Base-by-base conservation (phyloP, 768 basidiomycete genomes). In the Mycena pura region DNA sequence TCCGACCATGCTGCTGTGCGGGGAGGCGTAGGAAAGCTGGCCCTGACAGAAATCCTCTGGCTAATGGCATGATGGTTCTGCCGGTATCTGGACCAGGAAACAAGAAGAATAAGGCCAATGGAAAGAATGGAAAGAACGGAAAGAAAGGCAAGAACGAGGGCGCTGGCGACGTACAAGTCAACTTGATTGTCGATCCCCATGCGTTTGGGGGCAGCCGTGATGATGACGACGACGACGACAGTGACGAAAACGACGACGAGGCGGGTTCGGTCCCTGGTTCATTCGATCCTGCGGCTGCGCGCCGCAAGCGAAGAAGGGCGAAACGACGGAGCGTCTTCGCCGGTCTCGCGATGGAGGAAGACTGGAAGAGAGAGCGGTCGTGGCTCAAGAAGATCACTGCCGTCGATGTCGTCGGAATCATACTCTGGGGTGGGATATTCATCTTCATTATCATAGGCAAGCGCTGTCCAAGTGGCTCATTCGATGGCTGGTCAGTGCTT, bases 181-280 rank as follows among this genome's bases (percentile, higher is more conserved):
- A 91, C 71, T 77, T 90, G 43, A 90, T 90, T 60, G 86, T 90
- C 28, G 88, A 90, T 66, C 89, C 89, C 7, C 77, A 77, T 7
- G 82, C 84, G 58, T 87, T 91, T 60, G 77, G 77, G 28, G 51
- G 68, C 52, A 70, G 69, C 17, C 74, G 74, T 13, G 74, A 77
- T 0, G 80, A 77, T 3, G 74, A 76, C 19, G 78, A 79, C 1
- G 77, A 79, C 1, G 76, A 74, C 27, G 72, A 66, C 15, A 77
- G 74, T 13, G 80, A 81, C 7, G 78, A 75, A 21, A 71, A 74
- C 2, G 77, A 75, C 6, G 71, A 73, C 9, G 79, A 78, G 31
- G 74, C 69, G 21, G 70, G 63, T 14, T 73, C 74, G 24, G 71
- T 78, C 38, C 80, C 79, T 2, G 80, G 78, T 4, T 70, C 71